Evolutionary conservation across 2,329 filamentous ascomycete genomes (phyloP), one percentile per base, ranked within the genome.

Genomic region (Didymellaceae sp.): DNA sequence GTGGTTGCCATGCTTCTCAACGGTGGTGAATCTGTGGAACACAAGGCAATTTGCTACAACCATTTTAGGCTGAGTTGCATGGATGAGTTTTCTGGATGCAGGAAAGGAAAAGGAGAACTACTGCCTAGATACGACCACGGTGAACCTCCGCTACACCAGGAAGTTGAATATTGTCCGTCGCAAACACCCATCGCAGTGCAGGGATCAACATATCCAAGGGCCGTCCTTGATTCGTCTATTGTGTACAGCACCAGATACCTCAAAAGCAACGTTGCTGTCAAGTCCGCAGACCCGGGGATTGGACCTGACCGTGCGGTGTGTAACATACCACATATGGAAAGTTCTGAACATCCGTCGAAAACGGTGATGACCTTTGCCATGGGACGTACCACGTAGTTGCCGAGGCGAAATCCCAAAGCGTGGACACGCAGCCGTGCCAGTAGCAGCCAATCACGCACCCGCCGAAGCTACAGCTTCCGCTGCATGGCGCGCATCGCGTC

Each of bases 401-500:
- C 48, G 48, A 51, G 48, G 47, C 28, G 16, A 20, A 20, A 30
- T 24, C 34, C 34, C 21, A 16, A 46, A 17, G 24, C 18, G 35
- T 28, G 24, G 30, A 6, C 13, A 4, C 21, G 28, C 33, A 10
- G 21, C 28, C 44, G 46, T 39, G 30, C 22, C 39, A n/a, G 18
- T 25, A n/a, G 26, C 42, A 42, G 31, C 54, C 55, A 61, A 59
- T 56, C 52, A 52, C 9, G 7, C 11, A 10, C n/a, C 10, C 25
- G 33, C 39, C 39, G 41, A 52, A 41, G n/a, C n/a, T n/a, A 30
- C 39, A 20, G 43, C 50, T 48, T 35, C 57, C 49, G 55, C 45
- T 45, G 57, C 57, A 54, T 34, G 45, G 54, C 54, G 45, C 45
- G 47, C 45, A 51, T 58, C 52, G 45, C 52, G 35, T 42, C 44